Conservation (phyloP, 2,329 filamentous ascomycete genomes). For the Sodiomyces alkalinus region DNA sequence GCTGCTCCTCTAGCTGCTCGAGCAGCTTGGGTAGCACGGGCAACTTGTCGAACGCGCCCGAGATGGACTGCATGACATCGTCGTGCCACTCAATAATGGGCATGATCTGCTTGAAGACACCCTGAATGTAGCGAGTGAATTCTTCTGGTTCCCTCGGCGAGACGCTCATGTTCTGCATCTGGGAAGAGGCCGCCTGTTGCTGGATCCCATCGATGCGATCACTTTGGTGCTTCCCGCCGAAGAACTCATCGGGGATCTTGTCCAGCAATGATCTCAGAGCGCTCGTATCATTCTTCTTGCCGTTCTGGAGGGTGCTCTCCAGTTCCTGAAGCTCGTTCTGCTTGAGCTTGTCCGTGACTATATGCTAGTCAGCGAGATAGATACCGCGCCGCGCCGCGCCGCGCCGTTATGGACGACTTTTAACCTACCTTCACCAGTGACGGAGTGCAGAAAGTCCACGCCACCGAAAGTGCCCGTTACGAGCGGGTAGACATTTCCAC, state of each 20-base stretch:
- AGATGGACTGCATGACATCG: slow-evolving; percentile 66
- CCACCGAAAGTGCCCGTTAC: slow-evolving; percentile 90
- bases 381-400: too few species aligned
- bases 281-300: slow-evolving; percentile 50
- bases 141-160: slow-evolving; percentile 71
- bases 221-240: slow-evolving; percentile 61
- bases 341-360: slow-evolving; percentile 73
- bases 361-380: slow-evolving; percentile 6
- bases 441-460: slow-evolving; percentile 85
- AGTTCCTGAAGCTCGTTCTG: slow-evolving; percentile 85
- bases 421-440: slow-evolving; percentile 47
- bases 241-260: slow-evolving; percentile 67
- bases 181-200: slow-evolving; percentile 55
- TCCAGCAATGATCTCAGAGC: slow-evolving; percentile 64
- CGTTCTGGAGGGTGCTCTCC: slow-evolving; percentile 62
- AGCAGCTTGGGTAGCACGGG: slow-evolving; percentile 73
- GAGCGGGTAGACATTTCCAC: slow-evolving; percentile 57
- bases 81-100: slow-evolving; percentile 87
- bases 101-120: slow-evolving; percentile 67
- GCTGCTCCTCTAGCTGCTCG: slow-evolving; percentile 74
- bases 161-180: slow-evolving; percentile 60
- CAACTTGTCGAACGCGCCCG: slow-evolving; percentile 66
- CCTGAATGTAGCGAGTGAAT: slow-evolving; percentile 61
- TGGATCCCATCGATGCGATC: slow-evolving; percentile 68
- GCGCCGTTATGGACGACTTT: too few species aligned